Evolutionary conservation across 2,329 filamentous ascomycete genomes (phyloP).

Genomic region (Diaporthe destruens): DNA sequence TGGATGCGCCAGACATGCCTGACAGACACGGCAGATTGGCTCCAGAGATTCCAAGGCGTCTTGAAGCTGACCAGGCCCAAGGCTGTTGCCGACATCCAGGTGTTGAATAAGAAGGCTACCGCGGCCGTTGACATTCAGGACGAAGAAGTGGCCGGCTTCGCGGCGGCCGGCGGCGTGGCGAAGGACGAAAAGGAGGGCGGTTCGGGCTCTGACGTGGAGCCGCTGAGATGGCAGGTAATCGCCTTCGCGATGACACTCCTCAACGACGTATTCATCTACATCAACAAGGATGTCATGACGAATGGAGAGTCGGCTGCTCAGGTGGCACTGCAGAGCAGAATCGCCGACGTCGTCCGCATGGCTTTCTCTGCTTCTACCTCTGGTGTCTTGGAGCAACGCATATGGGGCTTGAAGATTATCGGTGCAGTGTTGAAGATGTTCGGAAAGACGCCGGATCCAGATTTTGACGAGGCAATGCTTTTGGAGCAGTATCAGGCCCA

Average conservation of each 20-base stretch:
- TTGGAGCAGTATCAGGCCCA: slow-evolving; percentile 99
- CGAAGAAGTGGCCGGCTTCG: slow-evolving; percentile 96
- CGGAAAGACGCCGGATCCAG: slow-evolving; percentile 93
- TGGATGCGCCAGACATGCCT: slow-evolving; percentile 94
- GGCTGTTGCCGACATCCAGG: slow-evolving; percentile 64
- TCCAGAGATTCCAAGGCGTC: slow-evolving; percentile 88
- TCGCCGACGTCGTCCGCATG: slow-evolving; percentile 95
- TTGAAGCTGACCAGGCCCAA: slow-evolving; percentile 88
- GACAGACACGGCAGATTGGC: slow-evolving; percentile 84
- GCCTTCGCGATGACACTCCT: slow-evolving; percentile 94
- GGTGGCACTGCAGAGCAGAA: slow-evolving; percentile 80
- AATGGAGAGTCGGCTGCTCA: slow-evolving; percentile 85
- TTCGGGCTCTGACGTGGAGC: slow-evolving; percentile 78
- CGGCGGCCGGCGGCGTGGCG: slow-evolving; percentile 74
- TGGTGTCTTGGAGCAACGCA: slow-evolving; percentile 87
- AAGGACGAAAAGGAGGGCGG: slow-evolving; percentile 68
- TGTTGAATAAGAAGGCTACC: slow-evolving; percentile 59
- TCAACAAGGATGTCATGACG: slow-evolving; percentile 82
- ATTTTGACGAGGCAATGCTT: slow-evolving; percentile 96
- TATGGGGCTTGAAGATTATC: slow-evolving; percentile 94
- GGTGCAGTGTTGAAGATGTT: slow-evolving; percentile 96
- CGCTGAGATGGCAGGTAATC: slow-evolving; percentile 93
- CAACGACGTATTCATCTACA: slow-evolving; percentile 82
- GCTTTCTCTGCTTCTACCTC: slow-evolving; percentile 98
- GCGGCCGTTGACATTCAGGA: slow-evolving; percentile 86